Conservation (phyloP, 2,329 filamentous ascomycete genomes). For the Aspergillus melleus region DNA sequence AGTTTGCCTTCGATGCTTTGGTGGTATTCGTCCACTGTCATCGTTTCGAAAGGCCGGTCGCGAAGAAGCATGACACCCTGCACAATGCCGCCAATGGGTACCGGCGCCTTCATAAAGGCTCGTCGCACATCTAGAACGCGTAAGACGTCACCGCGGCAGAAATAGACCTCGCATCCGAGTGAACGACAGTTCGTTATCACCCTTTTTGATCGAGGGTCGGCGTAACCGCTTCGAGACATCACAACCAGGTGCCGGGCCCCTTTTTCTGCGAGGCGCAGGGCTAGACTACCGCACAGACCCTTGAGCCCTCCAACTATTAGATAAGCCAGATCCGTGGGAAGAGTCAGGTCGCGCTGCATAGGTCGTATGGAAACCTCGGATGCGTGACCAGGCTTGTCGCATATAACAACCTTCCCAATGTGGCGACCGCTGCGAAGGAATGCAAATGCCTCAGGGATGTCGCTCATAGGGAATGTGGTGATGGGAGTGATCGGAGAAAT, state of each 20-base stretch:
- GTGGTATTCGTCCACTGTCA: slow-evolving; percentile 34
- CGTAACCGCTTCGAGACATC: slow-evolving; percentile 11
- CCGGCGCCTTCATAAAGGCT: slow-evolving; percentile 1
- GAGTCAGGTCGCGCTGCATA: not conserved
- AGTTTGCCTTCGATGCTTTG: slow-evolving; percentile 33
- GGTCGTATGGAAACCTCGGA: not conserved
- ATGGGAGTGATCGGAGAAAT: slow-evolving; percentile 5
- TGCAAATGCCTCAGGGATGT: slow-evolving; percentile 24
- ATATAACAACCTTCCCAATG: slow-evolving; percentile 42
- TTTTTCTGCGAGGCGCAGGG: slow-evolving; percentile 7
- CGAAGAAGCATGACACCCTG: slow-evolving; percentile 19
- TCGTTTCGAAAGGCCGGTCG: slow-evolving; percentile 22
- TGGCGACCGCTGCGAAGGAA: slow-evolving; percentile 37
- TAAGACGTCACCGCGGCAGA: slow-evolving; percentile 15
- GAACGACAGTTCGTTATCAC: slow-evolving; percentile 3
- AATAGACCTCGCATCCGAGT: not conserved
- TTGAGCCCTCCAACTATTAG: slow-evolving; percentile 13
- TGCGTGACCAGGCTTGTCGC: slow-evolving; percentile 17
- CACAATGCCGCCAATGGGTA: slow-evolving; percentile 15
- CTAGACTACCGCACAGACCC: slow-evolving; percentile 14
- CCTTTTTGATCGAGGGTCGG: slow-evolving; percentile 2
- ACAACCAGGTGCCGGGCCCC: slow-evolving; percentile 8
- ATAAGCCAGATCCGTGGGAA: slow-evolving; percentile 2
- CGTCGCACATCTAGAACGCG: slow-evolving; percentile 6
- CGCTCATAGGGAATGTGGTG: slow-evolving; percentile 1